Percentiles rank a stretch among this genome's conserved stretches.
Conservation (phyloP, 805 yeast species). For the Yarrowia sp. region DNA sequence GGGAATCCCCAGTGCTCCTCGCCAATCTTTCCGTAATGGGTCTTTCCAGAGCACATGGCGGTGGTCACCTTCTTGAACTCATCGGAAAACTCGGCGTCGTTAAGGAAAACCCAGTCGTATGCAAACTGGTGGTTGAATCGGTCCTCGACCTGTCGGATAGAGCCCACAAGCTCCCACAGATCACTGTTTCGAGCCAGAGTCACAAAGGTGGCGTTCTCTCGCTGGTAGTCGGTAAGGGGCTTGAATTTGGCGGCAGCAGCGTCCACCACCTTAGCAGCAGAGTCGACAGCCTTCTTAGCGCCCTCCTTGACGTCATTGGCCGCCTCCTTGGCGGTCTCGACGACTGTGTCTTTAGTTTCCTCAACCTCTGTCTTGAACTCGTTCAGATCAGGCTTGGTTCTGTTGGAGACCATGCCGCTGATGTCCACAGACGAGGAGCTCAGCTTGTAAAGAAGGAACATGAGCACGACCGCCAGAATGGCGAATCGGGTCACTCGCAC, state of each 20-base stretch:
- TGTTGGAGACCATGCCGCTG: constrained; percentile 20
- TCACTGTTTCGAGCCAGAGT: constrained; percentile 76
- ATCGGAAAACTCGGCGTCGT: constrained; percentile 76
- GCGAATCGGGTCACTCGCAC: constrained; percentile 50
- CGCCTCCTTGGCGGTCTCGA: constrained; percentile 31
- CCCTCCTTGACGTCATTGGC: constrained; percentile 38
- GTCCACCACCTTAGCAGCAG: constrained; percentile 23
- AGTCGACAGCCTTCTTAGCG: constrained; percentile 29
- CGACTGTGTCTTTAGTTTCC: constrained; percentile 23
- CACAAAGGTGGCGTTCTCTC: constrained; percentile 56
- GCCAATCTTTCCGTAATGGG: constrained; percentile 76
- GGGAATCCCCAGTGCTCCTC: constrained; percentile 89
- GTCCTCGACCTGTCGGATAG: constrained; percentile 77
- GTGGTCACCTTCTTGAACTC: constrained; percentile 67
- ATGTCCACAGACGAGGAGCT: constrained; percentile 32
- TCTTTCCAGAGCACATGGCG: constrained; percentile 66
- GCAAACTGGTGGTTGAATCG: constrained; percentile 76
- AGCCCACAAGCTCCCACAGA: constrained; percentile 60
- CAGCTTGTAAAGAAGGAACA: constrained; percentile 49
- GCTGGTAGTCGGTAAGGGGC: constrained; percentile 42
- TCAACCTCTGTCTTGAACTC: constrained; percentile 15
- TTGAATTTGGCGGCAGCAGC: constrained; percentile 36
- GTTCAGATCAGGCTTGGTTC: constrained; percentile 28
- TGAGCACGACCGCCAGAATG: constrained; percentile 48
- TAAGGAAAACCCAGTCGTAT: constrained; percentile 93